Evolutionary conservation across 2,329 filamentous ascomycete genomes (phyloP), one percentile per base, ranked within the genome.

Genomic region (Colletotrichum viniferum): DNA sequence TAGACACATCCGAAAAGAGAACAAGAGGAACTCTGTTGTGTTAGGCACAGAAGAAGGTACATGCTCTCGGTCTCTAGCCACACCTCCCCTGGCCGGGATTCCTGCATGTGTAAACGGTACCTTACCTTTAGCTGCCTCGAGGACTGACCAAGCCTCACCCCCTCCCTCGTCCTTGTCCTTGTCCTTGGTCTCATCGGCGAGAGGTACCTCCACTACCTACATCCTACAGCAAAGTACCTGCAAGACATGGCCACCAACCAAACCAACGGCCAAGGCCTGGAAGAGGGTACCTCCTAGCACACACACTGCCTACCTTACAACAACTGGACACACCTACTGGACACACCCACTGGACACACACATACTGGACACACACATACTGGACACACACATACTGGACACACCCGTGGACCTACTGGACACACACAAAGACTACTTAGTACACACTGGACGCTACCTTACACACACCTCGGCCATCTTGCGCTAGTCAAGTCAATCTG

Each of bases 401-500:
- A 26, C 36, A 48, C 18, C n/a, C n/a, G n/a, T n/a, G n/a, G n/a
- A n/a, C n/a, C n/a, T 24, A 24, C 24, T 24, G 24, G 24, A 26
- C 5, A 26, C 36, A 48, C 18, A n/a, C 18, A 48, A 52, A 60
- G 55, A 69, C 73, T 69, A 75, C 73, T 75, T 48, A 48, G 38
- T n/a, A 43, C 18, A 48, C 38, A 43, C n/a, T n/a, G n/a, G n/a
- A n/a, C n/a, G n/a, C n/a, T n/a, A n/a, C n/a, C n/a, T n/a, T n/a
- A 48, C 38, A 72, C 69, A 67, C 73, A 28, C 69, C 52, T 68
- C 32, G 10, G 30, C 69, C 63, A 48, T 68, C 69, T 67, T 72
- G 69, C 69, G 73, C 73, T 75, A 75, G 69, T 75, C 73, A 73
- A 75, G 73, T 72, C 73, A 72, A 73, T 63, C 69, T 69, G 67